Evolutionary conservation across 805 yeast species (phyloP), one percentile per base, ranked within the genome.

Genomic region (Lachancea dasiensis): DNA sequence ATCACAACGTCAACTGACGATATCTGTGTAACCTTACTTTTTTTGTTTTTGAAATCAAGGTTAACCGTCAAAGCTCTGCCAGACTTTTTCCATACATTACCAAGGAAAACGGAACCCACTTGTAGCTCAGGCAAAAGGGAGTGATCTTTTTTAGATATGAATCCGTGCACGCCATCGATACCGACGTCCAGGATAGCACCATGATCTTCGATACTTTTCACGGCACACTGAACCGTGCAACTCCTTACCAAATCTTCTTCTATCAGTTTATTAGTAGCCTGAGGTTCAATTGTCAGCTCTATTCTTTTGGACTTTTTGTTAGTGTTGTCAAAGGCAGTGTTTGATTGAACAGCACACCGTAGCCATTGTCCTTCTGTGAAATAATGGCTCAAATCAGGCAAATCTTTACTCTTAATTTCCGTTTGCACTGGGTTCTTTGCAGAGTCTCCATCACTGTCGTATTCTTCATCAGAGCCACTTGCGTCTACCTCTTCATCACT

Each of bases 171-270:
- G 5, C 69, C 73, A 6, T 60, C 59, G 35, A 70, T 56, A 23
- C 97, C 97, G 27, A 82, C 59, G 49, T 80, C 81, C 29, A 90
- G 63, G 40, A 85, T 75, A 17, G 78, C 73, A 63, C 98, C 98
- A 58, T 86, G 96, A 58, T 92, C 99, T 69, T 92, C 97, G 17
- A 85, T 63, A 32, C 94, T 81, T 44, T 69, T 72, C 16, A 92
- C 77, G 2, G 85, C 69, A 17, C 79, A 89, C 62, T 92, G 98
- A 2, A 92, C 55, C 3, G 81, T 55, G 11, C 56, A 36, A 41
- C 74, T 68, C 30, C 86, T 86, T 5, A 67, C 61, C 34, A 84
- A 61, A 56, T 87, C 97, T 31, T 80, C 87, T 4, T 67, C 73
- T 6, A 66, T 71, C 40, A 87, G 63, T 15, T 69, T 66, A 54